Evolutionary conservation across 345 rosid genomes (phyloP), one percentile per base, ranked within the genome.

Genomic region (Pugionium cornutum): DNA sequence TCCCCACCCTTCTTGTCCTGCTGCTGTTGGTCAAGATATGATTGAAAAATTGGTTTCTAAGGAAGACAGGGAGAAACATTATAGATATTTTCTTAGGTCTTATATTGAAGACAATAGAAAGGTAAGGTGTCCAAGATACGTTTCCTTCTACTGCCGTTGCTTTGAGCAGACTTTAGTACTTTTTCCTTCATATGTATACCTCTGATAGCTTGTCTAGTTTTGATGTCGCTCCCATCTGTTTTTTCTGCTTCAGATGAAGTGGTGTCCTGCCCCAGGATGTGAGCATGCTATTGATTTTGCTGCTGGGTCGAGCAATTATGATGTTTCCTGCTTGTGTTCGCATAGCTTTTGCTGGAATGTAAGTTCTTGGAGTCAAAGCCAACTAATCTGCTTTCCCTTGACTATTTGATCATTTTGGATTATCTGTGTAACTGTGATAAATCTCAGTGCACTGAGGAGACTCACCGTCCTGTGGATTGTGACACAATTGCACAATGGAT

Each of bases 181-280:
- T 1, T 40, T 7, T 49, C 54, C 30, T 44, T 3, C 26, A 47
- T 70, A 44, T 27, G 4, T 25, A 9, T 69, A 32, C 10, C 11
- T n/a, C 5, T 29, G 26, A 42, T 59, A 26, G 8, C 66, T 42
- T 6, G 7, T 68, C 30, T 53, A 37, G 40, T 35, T 43, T 50
- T 50, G 8, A 51, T 50, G 41, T 57, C 39, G 25, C 41, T 18
- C 7, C 3, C 26, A 11, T 41, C 50, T 57, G 9, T 55, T 55
- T 34, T 25, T 8, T 27, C 58, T 59, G 68, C 30, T 58, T 51
- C 64, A 88, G 99, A 84, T 87, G 69, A 94, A 95, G 74, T 95
- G 99, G 99, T 95, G 97, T 77, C 99, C 99, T 61, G 96, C 99
- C 43, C 96, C 97, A 10, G 97, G 97, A 48, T 95, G 99, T 8